phyloP scores from a whole-genome alignment of 768 basidiomycete species.

The Psilocybe azurescens region DNA sequence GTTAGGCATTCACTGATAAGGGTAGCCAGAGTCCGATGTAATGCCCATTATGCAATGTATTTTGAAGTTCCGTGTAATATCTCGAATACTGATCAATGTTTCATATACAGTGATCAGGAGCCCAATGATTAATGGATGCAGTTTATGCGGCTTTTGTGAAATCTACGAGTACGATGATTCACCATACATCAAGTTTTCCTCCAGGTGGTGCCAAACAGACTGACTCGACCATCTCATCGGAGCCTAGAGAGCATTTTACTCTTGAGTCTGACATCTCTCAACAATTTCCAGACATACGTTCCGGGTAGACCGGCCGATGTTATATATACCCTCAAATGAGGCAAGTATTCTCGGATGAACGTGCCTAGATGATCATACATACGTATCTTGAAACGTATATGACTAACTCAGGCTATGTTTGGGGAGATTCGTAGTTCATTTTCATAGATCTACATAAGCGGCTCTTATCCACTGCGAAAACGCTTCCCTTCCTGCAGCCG shows the following conservation, averaged over 20 bases:
- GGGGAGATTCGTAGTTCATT: too few relatives aligned
- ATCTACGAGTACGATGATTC: too few relatives aligned
- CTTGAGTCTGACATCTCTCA: not conserved
- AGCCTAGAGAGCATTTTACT: not conserved
- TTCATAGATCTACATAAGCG: not conserved
- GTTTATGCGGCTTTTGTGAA: too few relatives aligned
- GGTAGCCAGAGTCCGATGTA: too few relatives aligned
- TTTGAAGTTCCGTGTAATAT: too few relatives aligned
- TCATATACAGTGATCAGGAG: too few relatives aligned
- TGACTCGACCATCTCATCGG: not conserved
- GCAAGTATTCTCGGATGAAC: not conserved
- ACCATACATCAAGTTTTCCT: not conserved
- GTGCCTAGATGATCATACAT: not conserved
- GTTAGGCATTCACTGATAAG: too few relatives aligned
- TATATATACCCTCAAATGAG: constrained; percentile 1
- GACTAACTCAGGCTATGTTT: not conserved
- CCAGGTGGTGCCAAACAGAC: not conserved
- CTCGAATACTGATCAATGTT: too few relatives aligned
- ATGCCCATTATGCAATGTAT: too few relatives aligned
- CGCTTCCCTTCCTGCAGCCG: not conserved
- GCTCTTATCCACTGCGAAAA: not conserved
- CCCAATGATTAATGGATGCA: too few relatives aligned
- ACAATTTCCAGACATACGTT: not conserved
- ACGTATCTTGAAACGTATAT: not conserved
- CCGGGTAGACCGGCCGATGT: not conserved